phyloP scores from a whole-genome alignment of 768 basidiomycete genomes.

The Pisolithus sp. region DNA sequence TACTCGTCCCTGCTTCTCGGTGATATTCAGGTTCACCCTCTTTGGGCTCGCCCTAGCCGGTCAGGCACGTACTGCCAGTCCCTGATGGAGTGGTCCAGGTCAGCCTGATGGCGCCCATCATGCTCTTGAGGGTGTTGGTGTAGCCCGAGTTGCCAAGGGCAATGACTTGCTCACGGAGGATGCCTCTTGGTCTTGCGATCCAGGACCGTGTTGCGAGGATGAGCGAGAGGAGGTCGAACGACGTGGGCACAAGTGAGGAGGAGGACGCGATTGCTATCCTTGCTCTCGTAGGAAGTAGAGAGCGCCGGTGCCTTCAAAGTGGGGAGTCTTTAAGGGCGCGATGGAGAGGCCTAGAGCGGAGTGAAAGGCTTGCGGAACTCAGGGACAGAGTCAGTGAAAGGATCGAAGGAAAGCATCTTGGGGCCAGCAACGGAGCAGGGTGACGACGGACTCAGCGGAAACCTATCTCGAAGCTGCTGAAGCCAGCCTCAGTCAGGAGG shows the following conservation, averaged over 20 bases:
- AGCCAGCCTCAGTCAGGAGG: background rate
- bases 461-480: slow-evolving; percentile 20
- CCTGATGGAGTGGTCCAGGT: too few relatives aligned
- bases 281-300: slow-evolving; percentile 18
- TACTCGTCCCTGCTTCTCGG: slow-evolving; percentile 17
- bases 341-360: slow-evolving; percentile 32
- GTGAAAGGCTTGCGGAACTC: background rate
- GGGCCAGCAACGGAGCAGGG: background rate
- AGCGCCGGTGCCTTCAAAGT: slow-evolving; percentile 32
- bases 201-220: slow-evolving; percentile 7
- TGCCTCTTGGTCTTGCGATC: slow-evolving; percentile 18
- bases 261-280: slow-evolving; percentile 13
- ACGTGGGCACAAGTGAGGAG: slow-evolving; percentile 33
- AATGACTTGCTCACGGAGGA: slow-evolving; percentile 5
- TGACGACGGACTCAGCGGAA: slow-evolving; percentile 7
- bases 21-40: slow-evolving; percentile 6
- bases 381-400: background rate
- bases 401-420: background rate
- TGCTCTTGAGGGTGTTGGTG: too few relatives aligned
- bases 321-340: slow-evolving; percentile 23
- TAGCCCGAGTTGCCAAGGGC: too few relatives aligned
- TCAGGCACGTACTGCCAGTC: too few relatives aligned
- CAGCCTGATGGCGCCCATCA: too few relatives aligned
- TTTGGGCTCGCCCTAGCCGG: slow-evolving; percentile 15
- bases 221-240: slow-evolving; percentile 16